phyloP scores from a whole-genome alignment of 257 asterid genomes.

The Cinchona pubescens region DNA sequence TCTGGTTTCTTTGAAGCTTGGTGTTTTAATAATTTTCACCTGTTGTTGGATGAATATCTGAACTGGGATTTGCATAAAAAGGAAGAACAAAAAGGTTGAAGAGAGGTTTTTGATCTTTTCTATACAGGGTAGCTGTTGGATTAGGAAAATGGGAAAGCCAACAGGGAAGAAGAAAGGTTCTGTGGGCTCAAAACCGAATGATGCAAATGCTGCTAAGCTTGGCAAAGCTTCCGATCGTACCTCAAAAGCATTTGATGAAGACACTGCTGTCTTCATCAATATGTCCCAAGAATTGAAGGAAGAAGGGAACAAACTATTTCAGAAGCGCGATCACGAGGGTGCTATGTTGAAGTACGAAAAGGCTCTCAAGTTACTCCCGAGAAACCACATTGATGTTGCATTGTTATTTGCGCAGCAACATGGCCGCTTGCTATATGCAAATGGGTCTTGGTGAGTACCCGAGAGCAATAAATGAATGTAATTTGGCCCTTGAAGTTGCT shows the following conservation, averaged over 20 bases:
- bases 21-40: constrained; percentile 13
- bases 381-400: constrained; percentile 80
- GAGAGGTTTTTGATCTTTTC: background rate
- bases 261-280: constrained; percentile 79
- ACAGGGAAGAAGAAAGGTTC: constrained; percentile 58
- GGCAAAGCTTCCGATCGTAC: constrained; percentile 44
- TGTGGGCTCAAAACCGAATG: constrained; percentile 42
- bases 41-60: constrained; percentile 14
- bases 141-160: constrained; percentile 76
- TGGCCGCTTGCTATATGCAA: constrained; percentile 93
- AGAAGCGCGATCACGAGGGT: constrained; percentile 82
- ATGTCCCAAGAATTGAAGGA: constrained; percentile 92
- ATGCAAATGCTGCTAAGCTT: constrained; percentile 34
- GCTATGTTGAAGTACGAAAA: constrained; percentile 90
- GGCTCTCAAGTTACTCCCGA: constrained; percentile 74
- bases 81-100: background rate
- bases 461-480: constrained; percentile 76
- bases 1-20: constrained; percentile 2
- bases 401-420: constrained; percentile 62
- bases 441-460: constrained; percentile 91
- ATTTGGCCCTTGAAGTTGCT: constrained; percentile 84
- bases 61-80: constrained; percentile 24
- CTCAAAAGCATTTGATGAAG: constrained; percentile 76
- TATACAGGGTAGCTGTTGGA: constrained; percentile 11
- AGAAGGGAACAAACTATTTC: constrained; percentile 72